Base-by-base conservation (phyloP, 1,139 yeast species). In the Chernovozyma sophiae-reginae region DNA sequence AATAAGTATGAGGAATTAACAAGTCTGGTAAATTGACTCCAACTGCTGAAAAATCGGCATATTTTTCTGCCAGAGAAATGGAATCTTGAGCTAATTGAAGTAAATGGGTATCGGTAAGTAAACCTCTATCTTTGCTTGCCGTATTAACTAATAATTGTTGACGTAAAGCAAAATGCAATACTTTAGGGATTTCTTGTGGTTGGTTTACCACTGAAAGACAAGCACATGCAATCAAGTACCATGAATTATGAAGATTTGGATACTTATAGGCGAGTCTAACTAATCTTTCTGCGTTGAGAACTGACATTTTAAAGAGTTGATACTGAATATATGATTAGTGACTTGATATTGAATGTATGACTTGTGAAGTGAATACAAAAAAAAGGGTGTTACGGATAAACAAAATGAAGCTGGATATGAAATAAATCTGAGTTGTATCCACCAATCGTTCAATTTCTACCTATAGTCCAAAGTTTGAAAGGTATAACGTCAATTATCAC, bases 221-320 rank as follows among this genome's bases (percentile, higher is more conserved):
- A 0, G 94, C 86, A 13, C 95, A 86, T 0, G 96, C 92, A 15
- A 87, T 65, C 33, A 71, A 65, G 33, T 80, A 86, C 96, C 97
- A 89, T 22, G 76, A 56, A 45, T 55, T 60, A 48, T 65, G 67
- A 31, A 70, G 60, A 13, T 49, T 59, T 42, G 60, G 75, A 49
- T 55, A 84, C 56, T 54, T 69, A 61, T 43, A 86, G 62, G 66
- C 81, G 27, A 87, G 60, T 40, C 68, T 68, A 1, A 74, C 72
- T 17, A 86, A 67, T 42, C 92, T 65, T 43, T 79, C 81, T 0
- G 90, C 71, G 31, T 31, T 37, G 4, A 37, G 30, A 12, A 37
- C 34, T 6, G 40, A 8, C 40, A 37, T 37, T 12, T 15, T 10
- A 20, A 10, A 20, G 23, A 7, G 23, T 20, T 7, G 23, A 20